A percentile compares a stretch with the other conserved stretches of the same genome.
These are phyloP conservation scores for Hyparrhenia diplandra DNA, from an alignment of 176 grass and related monocot genomes.

Conservation along the genomic window DNA sequence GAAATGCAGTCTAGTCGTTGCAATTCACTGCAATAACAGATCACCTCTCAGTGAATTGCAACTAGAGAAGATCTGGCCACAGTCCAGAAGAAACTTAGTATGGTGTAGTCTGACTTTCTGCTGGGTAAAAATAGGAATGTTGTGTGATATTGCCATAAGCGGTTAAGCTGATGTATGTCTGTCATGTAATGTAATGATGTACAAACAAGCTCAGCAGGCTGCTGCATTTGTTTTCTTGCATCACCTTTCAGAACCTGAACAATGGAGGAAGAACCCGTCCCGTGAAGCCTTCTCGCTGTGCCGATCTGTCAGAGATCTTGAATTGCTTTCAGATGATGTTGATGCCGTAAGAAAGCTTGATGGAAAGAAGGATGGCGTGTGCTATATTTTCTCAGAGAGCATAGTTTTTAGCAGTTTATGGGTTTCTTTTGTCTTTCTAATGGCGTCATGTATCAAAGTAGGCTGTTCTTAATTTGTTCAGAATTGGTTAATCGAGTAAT, in stretches of 20 bases:
- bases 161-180: conserved; percentile 2
- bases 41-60: conserved; percentile 20
- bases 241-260: not conserved
- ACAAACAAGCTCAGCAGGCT: conserved; percentile 3
- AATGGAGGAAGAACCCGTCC: not conserved
- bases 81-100: conserved; percentile 25
- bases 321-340: not conserved
- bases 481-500: not conserved
- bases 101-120: conserved; percentile 15
- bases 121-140: not conserved
- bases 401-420: not conserved
- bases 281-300: not conserved
- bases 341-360: not conserved
- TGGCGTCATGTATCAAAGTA: not conserved
- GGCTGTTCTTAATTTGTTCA: not conserved
- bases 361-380: not conserved
- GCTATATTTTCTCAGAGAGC: not conserved
- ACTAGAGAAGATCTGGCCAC: conserved; percentile 10
- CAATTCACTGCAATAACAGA: conserved; percentile 35
- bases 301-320: not conserved
- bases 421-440: not conserved
- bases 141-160: not conserved
- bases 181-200: conserved; percentile 16
- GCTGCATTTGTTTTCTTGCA: not conserved
- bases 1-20: conserved; percentile 9